phyloP scores from a whole-genome alignment of 495 filamentous ascomycete species.

The Neurospora sp. region DNA sequence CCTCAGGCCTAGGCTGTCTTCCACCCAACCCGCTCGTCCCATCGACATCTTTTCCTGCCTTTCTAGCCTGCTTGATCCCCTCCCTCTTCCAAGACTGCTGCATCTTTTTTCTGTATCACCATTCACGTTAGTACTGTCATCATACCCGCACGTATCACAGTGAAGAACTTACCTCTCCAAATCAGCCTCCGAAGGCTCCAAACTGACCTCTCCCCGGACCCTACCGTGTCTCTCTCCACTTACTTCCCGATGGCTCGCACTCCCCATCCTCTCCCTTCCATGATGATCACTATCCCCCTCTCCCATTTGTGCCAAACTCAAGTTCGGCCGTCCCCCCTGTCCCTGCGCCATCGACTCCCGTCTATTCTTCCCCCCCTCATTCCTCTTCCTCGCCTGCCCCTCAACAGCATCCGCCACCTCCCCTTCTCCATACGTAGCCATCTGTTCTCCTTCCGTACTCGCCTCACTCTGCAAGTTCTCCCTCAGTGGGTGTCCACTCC shows the following conservation, averaged over 20 bases:
- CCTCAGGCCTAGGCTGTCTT: not conserved
- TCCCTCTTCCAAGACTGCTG: slow-evolving; percentile 22
- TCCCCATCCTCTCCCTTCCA: not conserved
- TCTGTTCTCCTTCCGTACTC: slow-evolving; percentile 45
- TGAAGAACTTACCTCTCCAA: slow-evolving; percentile 27
- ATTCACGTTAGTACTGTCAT: not conserved
- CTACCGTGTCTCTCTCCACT: slow-evolving; percentile 10
- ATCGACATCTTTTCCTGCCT: slow-evolving; percentile 17
- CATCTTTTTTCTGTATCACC: slow-evolving; percentile 18
- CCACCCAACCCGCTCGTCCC: slow-evolving; percentile 1
- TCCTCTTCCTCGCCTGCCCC: slow-evolving; percentile 23
- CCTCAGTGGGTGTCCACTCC: not conserved
- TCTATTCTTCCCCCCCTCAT: not conserved
- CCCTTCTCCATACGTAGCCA: slow-evolving; percentile 44
- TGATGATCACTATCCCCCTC: not conserved
- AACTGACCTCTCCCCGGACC: slow-evolving; percentile 14
- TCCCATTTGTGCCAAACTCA: not conserved
- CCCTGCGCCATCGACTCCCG: not conserved
- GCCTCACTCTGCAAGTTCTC: slow-evolving; percentile 2
- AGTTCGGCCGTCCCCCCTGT: not conserved
- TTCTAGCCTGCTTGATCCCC: slow-evolving; percentile 23
- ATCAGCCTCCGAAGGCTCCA: slow-evolving; percentile 27
- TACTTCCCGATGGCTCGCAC: not conserved
- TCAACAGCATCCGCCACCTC: slow-evolving; percentile 42
- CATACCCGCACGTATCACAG: not conserved